Base-by-base conservation (phyloP, 345 rosid genomes). In the Brassica cretica region DNA sequence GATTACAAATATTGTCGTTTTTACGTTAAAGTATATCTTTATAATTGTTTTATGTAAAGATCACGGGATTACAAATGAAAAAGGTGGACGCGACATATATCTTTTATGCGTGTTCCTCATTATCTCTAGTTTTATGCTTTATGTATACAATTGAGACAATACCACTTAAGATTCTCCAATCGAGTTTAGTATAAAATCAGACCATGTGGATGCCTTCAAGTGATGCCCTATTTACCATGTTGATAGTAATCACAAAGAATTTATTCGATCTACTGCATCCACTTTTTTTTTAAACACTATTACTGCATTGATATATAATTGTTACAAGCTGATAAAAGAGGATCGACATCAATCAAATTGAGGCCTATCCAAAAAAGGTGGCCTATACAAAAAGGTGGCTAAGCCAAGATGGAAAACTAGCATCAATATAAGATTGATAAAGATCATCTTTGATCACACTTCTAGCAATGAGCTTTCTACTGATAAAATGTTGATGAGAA, bases 51-150 rank as follows among this genome's bases (percentile, higher is more conserved):
- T 56, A 65, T 71, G 64, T 72, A 6, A 29, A 62, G 77, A 67
- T 78, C 77, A 78, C 77, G 73, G 58, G 81, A 67, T 49, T 72
- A 72, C 77, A 60, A 66, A 27, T 60, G 55, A 44, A 60, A 69
- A 78, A 72, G 32, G 69, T 73, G 12, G 77, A 78, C 73, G 33
- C 60, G 82, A 72, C 74, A 78, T 51, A n/a, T 41, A 46, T 78
- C 64, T 60, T 78, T 59, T 44, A 5, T 65, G 58, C 33, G 46
- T 51, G 27, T 37, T 71, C 21, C 41, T 69, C 63, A 25, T 70
- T 18, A 76, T 64, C 66, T 29, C 33, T 39, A 53, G 41, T 33
- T 63, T 70, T 25, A 70, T 63, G 56, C 75, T 30, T 61, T 70
- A 15, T 25, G 33, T 70, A 64, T 70, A 63, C 58, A 6, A 25